Conservation (phyloP, 257 asterid species). For the Gynochthodes officinalis region DNA sequence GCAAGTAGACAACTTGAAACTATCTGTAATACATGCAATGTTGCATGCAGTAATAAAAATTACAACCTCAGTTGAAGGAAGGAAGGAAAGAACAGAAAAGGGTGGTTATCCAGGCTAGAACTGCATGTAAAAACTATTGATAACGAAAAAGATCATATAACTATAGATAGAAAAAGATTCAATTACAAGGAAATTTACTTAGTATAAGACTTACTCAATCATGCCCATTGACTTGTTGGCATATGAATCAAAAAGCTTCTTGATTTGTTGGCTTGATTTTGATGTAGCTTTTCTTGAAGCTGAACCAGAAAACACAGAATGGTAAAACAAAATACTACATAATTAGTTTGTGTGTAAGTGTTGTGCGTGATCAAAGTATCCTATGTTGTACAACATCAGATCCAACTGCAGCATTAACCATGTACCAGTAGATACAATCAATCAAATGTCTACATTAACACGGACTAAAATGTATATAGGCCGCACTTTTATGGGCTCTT, state of each 20-base stretch:
- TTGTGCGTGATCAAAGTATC: too few relatives aligned
- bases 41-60: not conserved
- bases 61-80: not conserved
- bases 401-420: too few relatives aligned
- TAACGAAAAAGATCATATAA: not conserved
- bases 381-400: too few relatives aligned
- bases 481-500: too few relatives aligned
- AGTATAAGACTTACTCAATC: conserved; percentile 64
- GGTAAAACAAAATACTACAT: conserved; percentile 1
- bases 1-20: not conserved
- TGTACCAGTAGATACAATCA: too few relatives aligned
- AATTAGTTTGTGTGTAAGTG: too few relatives aligned
- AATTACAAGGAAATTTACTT: not conserved
- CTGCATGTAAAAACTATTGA: not conserved
- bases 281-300: conserved; percentile 63
- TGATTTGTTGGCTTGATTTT: conserved; percentile 54
- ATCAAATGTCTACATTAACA: too few relatives aligned
- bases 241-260: conserved; percentile 56
- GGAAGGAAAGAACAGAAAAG: not conserved
- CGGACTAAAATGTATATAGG: too few relatives aligned
- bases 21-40: not conserved
- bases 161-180: not conserved
- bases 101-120: too few relatives aligned
- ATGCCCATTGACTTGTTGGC: conserved; percentile 40
- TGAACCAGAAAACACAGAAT: conserved; percentile 27